A percentile compares a stretch with the other conserved stretches of the same genome.
phyloP scores from a whole-genome alignment of 176 grass and related monocot genomes.

The Tillandsia fasciculata region DNA sequence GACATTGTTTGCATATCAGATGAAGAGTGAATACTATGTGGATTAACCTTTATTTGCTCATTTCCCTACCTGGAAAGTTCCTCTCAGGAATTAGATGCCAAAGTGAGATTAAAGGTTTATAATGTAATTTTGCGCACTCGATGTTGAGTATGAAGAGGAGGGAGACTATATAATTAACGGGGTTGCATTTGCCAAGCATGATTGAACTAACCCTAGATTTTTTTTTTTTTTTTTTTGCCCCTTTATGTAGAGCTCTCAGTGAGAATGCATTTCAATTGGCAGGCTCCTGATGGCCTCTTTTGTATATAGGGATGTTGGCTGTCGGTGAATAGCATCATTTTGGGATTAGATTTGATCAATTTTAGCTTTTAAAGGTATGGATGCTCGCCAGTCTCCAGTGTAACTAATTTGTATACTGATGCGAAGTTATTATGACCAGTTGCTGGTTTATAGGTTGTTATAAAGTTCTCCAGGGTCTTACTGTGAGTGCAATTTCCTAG shows the following conservation, averaged over 20 bases:
- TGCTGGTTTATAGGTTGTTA: too few species aligned
- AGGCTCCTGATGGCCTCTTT: not conserved
- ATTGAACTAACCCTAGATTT: not conserved
- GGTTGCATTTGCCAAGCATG: too few species aligned
- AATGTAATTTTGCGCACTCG: not conserved
- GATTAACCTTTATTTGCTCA: not conserved
- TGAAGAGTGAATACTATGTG: conserved; percentile 2
- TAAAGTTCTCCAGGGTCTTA: too few species aligned
- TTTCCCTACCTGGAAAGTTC: not conserved
- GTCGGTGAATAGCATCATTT: conserved; percentile 4
- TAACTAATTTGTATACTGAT: not conserved
- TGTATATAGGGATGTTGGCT: not conserved
- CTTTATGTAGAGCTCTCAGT: not conserved
- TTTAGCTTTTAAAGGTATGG: not conserved
- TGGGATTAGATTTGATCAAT: not conserved
- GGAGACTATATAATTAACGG: not conserved
- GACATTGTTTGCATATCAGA: not conserved
- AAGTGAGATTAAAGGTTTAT: not conserved
- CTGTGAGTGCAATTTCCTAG: too few species aligned
- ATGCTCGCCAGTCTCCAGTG: not conserved
- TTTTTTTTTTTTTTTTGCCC: not conserved
- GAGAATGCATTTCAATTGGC: not conserved
- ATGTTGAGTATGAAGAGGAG: not conserved
- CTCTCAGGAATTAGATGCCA: not conserved
- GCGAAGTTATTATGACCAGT: not conserved